Percentiles rank a stretch among this genome's conserved stretches.
phyloP scores from a whole-genome alignment of 1,284 basidiomycete genomes.

The Moesziomyces parantarcticus region DNA sequence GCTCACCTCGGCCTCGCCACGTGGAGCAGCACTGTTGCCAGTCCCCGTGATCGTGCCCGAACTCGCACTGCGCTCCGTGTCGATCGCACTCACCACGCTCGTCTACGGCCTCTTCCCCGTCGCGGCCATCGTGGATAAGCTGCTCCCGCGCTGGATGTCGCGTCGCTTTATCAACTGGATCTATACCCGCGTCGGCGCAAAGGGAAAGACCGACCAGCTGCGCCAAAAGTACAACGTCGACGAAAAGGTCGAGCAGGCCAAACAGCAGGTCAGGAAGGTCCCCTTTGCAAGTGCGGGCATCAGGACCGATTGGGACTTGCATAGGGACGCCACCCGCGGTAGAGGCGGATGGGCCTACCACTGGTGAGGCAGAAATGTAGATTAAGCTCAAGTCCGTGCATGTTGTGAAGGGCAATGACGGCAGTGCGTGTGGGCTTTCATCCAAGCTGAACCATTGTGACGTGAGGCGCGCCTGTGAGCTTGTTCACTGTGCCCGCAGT shows the following conservation, averaged over 20 bases:
- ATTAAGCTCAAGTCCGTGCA: too few relatives aligned
- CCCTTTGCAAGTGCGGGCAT: conserved; percentile 58
- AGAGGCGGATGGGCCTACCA: conserved; percentile 46
- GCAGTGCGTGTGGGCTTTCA: too few relatives aligned
- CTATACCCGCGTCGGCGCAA: conserved; percentile 49
- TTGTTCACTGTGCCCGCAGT: too few relatives aligned
- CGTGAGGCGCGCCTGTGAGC: too few relatives aligned
- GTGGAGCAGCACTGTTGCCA: conserved; percentile 52
- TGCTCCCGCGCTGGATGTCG: conserved; percentile 45
- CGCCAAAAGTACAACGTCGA: conserved; percentile 44
- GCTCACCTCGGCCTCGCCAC: conserved; percentile 54
- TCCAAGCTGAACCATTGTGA: too few relatives aligned
- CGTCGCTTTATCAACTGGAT: conserved; percentile 46
- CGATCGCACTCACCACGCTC: conserved; percentile 39
- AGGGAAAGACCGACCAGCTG: conserved; percentile 39
- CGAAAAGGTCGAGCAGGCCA: conserved; percentile 41
- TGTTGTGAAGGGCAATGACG: too few relatives aligned
- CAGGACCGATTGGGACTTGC: conserved; percentile 51
- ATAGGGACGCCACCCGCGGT: conserved; percentile 39
- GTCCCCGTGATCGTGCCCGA: conserved; percentile 55
- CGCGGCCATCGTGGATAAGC: conserved; percentile 50
- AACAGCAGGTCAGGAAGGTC: conserved; percentile 44
- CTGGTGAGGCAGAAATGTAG: too few relatives aligned
- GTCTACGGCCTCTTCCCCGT: conserved; percentile 57
- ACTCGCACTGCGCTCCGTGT: conserved; percentile 47